Evolutionary conservation across 2,329 filamentous ascomycete genomes (phyloP).

Genomic region (Penicillium hesseltinei): DNA sequence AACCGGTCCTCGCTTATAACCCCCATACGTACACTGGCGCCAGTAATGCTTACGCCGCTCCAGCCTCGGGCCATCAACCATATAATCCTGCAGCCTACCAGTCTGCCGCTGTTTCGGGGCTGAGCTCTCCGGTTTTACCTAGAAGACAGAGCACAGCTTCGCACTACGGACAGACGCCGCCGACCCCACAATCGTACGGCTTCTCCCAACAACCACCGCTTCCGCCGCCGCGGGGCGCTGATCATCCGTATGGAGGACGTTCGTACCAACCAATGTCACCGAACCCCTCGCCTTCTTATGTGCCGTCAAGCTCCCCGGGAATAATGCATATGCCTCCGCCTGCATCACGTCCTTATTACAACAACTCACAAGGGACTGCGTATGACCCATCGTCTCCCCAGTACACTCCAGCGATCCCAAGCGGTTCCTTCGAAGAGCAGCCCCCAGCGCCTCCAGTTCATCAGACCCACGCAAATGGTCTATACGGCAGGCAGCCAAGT

Average conservation of each 20-base stretch:
- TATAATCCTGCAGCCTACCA: conserved; percentile 54
- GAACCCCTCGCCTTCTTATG: conserved; percentile 22
- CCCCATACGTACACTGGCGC: conserved; percentile 58
- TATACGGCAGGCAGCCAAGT: conserved; percentile 29
- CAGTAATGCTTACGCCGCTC: conserved; percentile 26
- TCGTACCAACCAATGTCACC: conserved; percentile 31
- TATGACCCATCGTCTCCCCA: conserved; percentile 27
- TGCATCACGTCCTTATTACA: conserved; percentile 25
- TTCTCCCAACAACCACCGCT: conserved; percentile 37
- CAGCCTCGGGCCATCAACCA: conserved; percentile 38
- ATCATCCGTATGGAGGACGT: conserved; percentile 40
- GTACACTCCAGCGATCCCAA: conserved; percentile 18
- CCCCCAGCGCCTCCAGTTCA: conserved; percentile 37
- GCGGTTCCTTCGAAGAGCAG: conserved; percentile 28
- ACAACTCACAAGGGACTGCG: conserved; percentile 22
- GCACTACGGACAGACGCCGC: conserved; percentile 28
- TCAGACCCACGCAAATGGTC: conserved; percentile 25
- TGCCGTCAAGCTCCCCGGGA: conserved; percentile 24
- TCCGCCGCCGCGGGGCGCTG: conserved; percentile 40
- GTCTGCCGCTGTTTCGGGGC: conserved; percentile 30
- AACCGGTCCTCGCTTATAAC: conserved; percentile 62
- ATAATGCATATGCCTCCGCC: conserved; percentile 16
- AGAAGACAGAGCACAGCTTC: conserved; percentile 32
- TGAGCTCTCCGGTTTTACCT: conserved; percentile 34
- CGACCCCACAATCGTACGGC: conserved; percentile 35